Percentiles rank a stretch among this genome's conserved stretches.
phyloP scores from a whole-genome alignment of 805 yeast genomes.

The Metschnikowia corniflorae region DNA sequence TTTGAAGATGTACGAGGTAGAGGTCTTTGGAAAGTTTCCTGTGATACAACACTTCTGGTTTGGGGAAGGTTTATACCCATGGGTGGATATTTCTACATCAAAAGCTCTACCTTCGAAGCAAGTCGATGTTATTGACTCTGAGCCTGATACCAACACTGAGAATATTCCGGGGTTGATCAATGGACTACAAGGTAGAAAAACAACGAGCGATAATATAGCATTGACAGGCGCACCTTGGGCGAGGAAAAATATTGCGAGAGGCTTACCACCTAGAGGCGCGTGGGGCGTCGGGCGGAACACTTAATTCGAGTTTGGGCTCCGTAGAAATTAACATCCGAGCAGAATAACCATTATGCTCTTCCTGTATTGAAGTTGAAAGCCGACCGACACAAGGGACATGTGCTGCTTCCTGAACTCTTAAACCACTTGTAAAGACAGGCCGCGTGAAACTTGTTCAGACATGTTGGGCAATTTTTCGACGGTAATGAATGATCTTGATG shows the following conservation, averaged over 20 bases:
- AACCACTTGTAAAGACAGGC: conserved; percentile 98
- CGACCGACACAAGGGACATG: conserved; percentile 92
- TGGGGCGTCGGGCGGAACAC: conserved; percentile 1
- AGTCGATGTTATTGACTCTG: neutral
- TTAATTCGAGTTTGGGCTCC: neutral
- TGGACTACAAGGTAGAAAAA: conserved; percentile 23
- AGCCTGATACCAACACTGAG: conserved; percentile 4
- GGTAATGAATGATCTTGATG: conserved; percentile 92
- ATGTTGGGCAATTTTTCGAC: conserved; percentile 80
- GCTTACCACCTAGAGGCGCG: neutral
- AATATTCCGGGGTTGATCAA: conserved; percentile 20
- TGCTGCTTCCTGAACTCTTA: conserved; percentile 84
- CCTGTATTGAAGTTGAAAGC: conserved; percentile 43
- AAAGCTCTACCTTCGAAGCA: conserved; percentile 8
- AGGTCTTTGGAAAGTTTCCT: conserved; percentile 85
- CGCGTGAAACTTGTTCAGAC: conserved; percentile 91
- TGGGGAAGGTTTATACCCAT: conserved; percentile 41
- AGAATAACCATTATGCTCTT: neutral
- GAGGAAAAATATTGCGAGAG: conserved; percentile 3
- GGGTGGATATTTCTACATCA: conserved; percentile 13
- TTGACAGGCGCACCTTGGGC: conserved; percentile 45
- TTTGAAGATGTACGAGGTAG: conserved; percentile 93
- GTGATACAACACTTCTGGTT: conserved; percentile 93
- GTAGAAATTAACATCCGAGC: neutral
- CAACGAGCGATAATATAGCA: conserved; percentile 28